phyloP scores from a whole-genome alignment of 2,329 filamentous ascomycete species.

The Periconia sp. region DNA sequence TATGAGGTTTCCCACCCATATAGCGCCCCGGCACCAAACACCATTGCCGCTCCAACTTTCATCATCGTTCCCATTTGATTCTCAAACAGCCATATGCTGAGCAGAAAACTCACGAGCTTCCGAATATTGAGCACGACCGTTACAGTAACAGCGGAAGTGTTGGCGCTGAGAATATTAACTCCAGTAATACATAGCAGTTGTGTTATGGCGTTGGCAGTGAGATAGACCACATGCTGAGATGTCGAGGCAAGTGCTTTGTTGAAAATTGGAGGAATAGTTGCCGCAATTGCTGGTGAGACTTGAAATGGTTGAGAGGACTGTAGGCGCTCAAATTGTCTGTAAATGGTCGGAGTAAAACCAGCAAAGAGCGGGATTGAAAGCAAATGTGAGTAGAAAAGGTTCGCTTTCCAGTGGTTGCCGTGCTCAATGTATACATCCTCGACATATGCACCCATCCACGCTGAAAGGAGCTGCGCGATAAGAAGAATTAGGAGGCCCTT shows the following conservation, averaged over 20 bases:
- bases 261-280: conserved; percentile 29
- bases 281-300: conserved; percentile 32
- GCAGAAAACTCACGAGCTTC: conserved; percentile 85
- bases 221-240: conserved; percentile 71
- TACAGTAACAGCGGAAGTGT: conserved; percentile 87
- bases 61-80: conserved; percentile 78
- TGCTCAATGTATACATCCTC: conserved; percentile 86
- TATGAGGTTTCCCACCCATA: conserved; percentile 75
- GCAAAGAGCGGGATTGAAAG: conserved; percentile 76
- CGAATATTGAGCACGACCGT: conserved; percentile 95
- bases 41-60: conserved; percentile 76
- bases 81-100: conserved; percentile 94
- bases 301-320: conserved; percentile 64
- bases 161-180: conserved; percentile 89
- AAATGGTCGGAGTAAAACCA: conserved; percentile 68
- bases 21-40: conserved; percentile 87
- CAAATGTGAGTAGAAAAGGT: conserved; percentile 87
- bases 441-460: conserved; percentile 93
- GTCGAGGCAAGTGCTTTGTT: conserved; percentile 35
- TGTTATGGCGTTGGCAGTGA: conserved; percentile 78
- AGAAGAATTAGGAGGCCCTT: conserved; percentile 82
- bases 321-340: conserved; percentile 64
- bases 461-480: conserved; percentile 83
- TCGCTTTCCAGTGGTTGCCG: conserved; percentile 91
- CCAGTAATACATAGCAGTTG: conserved; percentile 95